These are phyloP conservation scores for Xylaria sp. DNA, from an alignment of 2,329 filamentous ascomycete genomes.

Conservation along the genomic window DNA sequence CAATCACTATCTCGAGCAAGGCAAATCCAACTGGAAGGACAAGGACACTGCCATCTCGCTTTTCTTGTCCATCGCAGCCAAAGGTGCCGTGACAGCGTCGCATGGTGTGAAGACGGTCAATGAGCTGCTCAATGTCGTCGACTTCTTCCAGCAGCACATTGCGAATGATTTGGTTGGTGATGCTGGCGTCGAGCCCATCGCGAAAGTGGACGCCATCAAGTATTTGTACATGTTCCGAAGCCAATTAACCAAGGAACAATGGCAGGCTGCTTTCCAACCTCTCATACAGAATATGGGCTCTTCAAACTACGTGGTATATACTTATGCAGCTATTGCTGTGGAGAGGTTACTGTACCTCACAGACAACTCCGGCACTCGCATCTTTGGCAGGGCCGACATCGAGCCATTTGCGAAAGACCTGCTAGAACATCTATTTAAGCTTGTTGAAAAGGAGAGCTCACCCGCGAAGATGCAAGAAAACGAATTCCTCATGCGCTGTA, in stretches of 20 bases:
- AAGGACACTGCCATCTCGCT: slow-evolving; percentile 99
- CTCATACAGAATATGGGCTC: slow-evolving; percentile 92
- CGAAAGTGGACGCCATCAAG: slow-evolving; percentile 98
- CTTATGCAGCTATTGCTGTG: slow-evolving; percentile 96
- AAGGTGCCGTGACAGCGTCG: slow-evolving; percentile 84
- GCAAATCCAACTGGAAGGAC: slow-evolving; percentile 89
- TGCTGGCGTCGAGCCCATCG: slow-evolving; percentile 77
- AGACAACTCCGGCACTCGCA: slow-evolving; percentile 76
- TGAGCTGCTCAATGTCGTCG: slow-evolving; percentile 84
- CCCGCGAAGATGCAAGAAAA: slow-evolving; percentile 98
- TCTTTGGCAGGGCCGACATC: slow-evolving; percentile 84
- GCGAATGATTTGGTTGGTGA: slow-evolving; percentile 85
- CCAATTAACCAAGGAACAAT: slow-evolving; percentile 90
- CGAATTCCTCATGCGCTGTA: slow-evolving; percentile 97
- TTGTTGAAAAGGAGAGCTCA: slow-evolving; percentile 85
- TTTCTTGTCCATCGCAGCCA: slow-evolving; percentile 92
- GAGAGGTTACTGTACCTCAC: slow-evolving; percentile 89
- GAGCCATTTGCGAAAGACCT: slow-evolving; percentile 85
- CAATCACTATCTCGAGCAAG: slow-evolving; percentile 83
- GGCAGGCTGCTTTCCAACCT: slow-evolving; percentile 88
- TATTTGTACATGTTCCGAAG: slow-evolving; percentile 97
- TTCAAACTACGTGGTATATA: slow-evolving; percentile 95
- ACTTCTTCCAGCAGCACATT: slow-evolving; percentile 94
- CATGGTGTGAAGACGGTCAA: slow-evolving; percentile 94
- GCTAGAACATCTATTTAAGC: slow-evolving; percentile 86